These are phyloP conservation scores for Fusarium protoensiforme DNA, from an alignment of 2,329 filamentous ascomycete species.

Conservation along the genomic window DNA sequence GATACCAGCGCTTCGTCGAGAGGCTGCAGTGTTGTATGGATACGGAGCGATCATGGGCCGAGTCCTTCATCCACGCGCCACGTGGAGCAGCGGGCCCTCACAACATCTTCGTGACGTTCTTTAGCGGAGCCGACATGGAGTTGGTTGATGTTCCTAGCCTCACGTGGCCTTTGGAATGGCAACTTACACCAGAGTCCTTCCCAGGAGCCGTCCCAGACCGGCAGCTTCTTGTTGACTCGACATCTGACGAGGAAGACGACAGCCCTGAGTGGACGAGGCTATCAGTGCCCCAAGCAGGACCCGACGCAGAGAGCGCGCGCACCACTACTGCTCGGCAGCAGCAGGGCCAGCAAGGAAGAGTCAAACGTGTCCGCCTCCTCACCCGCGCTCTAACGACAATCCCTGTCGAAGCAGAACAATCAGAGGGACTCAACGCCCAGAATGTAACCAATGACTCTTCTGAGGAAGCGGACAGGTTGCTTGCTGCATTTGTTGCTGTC, in stretches of 20 bases:
- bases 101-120: slow-evolving; percentile 48
- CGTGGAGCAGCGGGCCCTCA: slow-evolving; percentile 44
- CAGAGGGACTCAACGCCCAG: slow-evolving; percentile 4
- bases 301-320: not conserved
- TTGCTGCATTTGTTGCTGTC: slow-evolving; percentile 69
- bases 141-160: slow-evolving; percentile 6
- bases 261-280: slow-evolving; percentile 28
- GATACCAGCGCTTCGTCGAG: slow-evolving; percentile 37
- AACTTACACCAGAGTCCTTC: slow-evolving; percentile 37
- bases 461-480: slow-evolving; percentile 49
- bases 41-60: slow-evolving; percentile 57
- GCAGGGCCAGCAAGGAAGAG: slow-evolving; percentile 13
- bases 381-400: slow-evolving; percentile 46
- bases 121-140: slow-evolving; percentile 14
- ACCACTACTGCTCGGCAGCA: not conserved
- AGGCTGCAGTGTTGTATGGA: slow-evolving; percentile 54
- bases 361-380: slow-evolving; percentile 46
- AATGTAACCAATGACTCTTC: slow-evolving; percentile 14
- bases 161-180: slow-evolving; percentile 42
- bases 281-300: not conserved
- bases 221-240: slow-evolving; percentile 9
- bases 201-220: slow-evolving; percentile 9
- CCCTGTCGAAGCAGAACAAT: slow-evolving; percentile 4
- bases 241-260: slow-evolving; percentile 35
- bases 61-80: slow-evolving; percentile 39